Base-by-base conservation (phyloP, 495 filamentous ascomycete genomes). In the Hypoxylon fuscum region DNA sequence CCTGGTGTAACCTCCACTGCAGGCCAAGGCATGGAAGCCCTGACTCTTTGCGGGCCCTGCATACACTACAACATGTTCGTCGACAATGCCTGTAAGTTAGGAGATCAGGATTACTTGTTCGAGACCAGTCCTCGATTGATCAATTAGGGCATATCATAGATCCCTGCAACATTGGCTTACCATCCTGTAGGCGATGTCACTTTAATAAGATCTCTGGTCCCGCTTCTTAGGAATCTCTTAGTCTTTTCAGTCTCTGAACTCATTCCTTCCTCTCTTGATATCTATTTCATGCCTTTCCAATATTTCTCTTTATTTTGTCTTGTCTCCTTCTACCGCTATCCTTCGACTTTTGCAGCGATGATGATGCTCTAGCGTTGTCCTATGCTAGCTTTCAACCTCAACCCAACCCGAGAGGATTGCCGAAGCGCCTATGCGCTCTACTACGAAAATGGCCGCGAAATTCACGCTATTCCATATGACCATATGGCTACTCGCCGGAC, bases 401-500 rank as follows among this genome's bases (percentile, higher is more conserved):
- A 48, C 27, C 41, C 34, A 57, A 52, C 18, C 40, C 34, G 40
- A 35, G 38, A 38, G 32, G 29, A 31, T 23, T 9, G 12, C 34
- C 31, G n/a, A 43, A 32, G 46, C 53, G 42, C 37, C 51, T 22
- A 4, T 42, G 42, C 34, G 42, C 43, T 51, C 38, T 55, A 17
- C 44, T 14, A 40, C 27, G 11, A 59, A 8, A n/a, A 68, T 59
- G 59, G 44, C 52, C 15, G 1, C 54, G 7, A 68, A 27, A 45
- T 22, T 55, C 32, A 32, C 50, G 17, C 17, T 55, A 22, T 44
- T 63, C 23, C 44, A 54, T 12, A 38, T 68, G 3, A 53, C 64
- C n/a, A 37, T 68, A 63, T 68, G 64, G 64, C 48, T 68, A 12
- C 54, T 68, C n/a, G 59, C 58, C 18, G 59, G 58, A 15, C 64